Evolutionary conservation across 257 asterid genomes (phyloP), one percentile per base, ranked within the genome.

Genomic region (Solanum ahanhuiri): DNA sequence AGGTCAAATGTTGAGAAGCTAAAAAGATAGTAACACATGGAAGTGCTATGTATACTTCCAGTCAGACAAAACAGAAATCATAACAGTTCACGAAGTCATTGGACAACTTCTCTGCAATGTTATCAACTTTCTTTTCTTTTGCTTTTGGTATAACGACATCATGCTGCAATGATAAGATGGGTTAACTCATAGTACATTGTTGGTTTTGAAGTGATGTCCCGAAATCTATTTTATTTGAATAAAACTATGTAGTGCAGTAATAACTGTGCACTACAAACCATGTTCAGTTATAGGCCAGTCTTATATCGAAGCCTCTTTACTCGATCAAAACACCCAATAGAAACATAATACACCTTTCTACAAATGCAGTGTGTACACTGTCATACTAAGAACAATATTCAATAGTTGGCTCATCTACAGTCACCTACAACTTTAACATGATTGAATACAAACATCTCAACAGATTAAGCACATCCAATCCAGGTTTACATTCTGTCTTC

Each of bases 401-500:
- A 2, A 77, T 25, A 77, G 23, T 25, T 77, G 64, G 39, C 64
- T 25, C 60, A 77, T 77, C 39, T 45, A 25, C 25, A 25, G 64
- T 54, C 54, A 25, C 83, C 83, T 45, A 45, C 17, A 77, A 14
- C 5, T 35, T 45, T 77, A 6, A 77, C 64, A 7, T 6, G 70
- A 39, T 60, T 43, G 18, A 33, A 75, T 34, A 28, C 79, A 83
- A 72, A 71, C 45, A 58, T 63, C 48, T 63, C 85, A 73, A 54
- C 48, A 23, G 25, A 34, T 58, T 57, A 25, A 83, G 85, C 69
- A 12, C 54, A 48, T 60, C 58, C 58, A 87, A 51, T 20, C 70
- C 43, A 11, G 71, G 12, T 60, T 95, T 87, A 95, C 98, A 93
- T 96, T 77, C 94, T 90, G 88, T 95, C 95, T 85, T 96, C 98